Evolutionary conservation across 2,329 filamentous ascomycete species (phyloP), one percentile per base, ranked within the genome.

Genomic region (Parascedosporium putredinis): DNA sequence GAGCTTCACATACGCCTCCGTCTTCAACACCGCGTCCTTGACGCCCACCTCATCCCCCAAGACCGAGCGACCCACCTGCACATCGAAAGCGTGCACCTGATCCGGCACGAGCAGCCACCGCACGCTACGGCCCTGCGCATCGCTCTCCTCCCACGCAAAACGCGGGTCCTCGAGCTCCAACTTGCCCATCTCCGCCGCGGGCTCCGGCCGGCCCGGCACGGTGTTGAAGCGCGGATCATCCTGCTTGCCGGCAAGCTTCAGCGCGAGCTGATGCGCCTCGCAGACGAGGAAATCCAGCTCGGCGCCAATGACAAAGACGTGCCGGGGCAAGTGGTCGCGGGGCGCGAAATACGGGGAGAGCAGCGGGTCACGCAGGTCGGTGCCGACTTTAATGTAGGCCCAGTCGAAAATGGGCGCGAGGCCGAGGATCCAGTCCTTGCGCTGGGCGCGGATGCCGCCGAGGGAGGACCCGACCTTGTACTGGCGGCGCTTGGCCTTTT

Each of bases 31-130:
- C 4, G 59, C 63, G 47, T 64, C 62, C 44, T 56, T 45, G 1
- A 59, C 50, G 2, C 58, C 56, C 51, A 62, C 66, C 43, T 62
- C 53, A 18, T 60, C 58, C 4, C 52, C 49, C 9, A 56, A 52
- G 5, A 64, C 56, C 10, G 62, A n/a, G 3, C 23, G 9, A 3
- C 46, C 46, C 9, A 20, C 7, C 25, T 55, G 56, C 40, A 62
- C 55, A 50, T 71, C 68, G 49, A 70, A 71, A 2, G 62, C 68
- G 48, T 71, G 67, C 12, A 69, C 25, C 36, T 62, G 62, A 50
- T 71, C 68, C 4, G 69, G 69, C 14, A 72, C 62, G 3, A 71
- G 57, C 53, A 71, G 50, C 67, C 67, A 71, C 47, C 62, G 62
- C 23, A 69, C 62, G 1, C 55, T 56, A 55, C 10, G 46, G 47